Percentiles rank a stretch among this genome's conserved stretches.
Evolutionary conservation across 257 asterid genomes (phyloP).

Genomic region (Fraxinus anomala): DNA sequence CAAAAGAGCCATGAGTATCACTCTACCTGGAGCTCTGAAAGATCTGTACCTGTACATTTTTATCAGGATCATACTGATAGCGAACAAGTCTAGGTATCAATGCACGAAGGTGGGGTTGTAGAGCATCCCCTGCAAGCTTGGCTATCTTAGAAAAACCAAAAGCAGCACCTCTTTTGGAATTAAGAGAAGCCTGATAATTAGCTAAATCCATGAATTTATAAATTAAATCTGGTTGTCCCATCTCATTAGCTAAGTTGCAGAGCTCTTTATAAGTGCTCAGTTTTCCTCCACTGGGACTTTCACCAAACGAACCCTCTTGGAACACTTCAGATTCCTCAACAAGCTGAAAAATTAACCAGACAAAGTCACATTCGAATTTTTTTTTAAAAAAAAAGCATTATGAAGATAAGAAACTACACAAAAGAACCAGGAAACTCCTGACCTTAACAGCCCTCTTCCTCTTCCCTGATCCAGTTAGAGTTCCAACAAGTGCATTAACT

Average conservation of each 20-base stretch:
- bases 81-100: slow-evolving; percentile 91
- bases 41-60: slow-evolving; percentile 89
- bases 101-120: slow-evolving; percentile 75
- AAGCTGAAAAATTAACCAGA: slow-evolving; percentile 54
- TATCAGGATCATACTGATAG: slow-evolving; percentile 98
- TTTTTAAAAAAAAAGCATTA: neutral
- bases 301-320: slow-evolving; percentile 90
- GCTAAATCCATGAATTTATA: slow-evolving; percentile 98
- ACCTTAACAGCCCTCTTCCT: slow-evolving; percentile 97
- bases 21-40: slow-evolving; percentile 23
- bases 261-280: slow-evolving; percentile 96
- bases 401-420: slow-evolving; percentile 20
- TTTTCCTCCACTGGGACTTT: slow-evolving; percentile 94
- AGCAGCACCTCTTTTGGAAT: slow-evolving; percentile 98
- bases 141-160: slow-evolving; percentile 99
- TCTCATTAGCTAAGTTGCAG: slow-evolving; percentile 91
- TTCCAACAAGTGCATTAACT: slow-evolving; percentile 95
- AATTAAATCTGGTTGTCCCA: slow-evolving; percentile 97
- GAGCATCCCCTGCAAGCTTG: slow-evolving; percentile 96
- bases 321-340: slow-evolving; percentile 91
- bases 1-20: slow-evolving; percentile 11
- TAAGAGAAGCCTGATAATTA: slow-evolving; percentile 89
- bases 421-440: slow-evolving; percentile 31
- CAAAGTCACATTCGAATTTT: slow-evolving; percentile 5
- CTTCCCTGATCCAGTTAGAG: slow-evolving; percentile 97